Conservation (phyloP, 768 basidiomycete species). For the Neoboletus brunneissimus region DNA sequence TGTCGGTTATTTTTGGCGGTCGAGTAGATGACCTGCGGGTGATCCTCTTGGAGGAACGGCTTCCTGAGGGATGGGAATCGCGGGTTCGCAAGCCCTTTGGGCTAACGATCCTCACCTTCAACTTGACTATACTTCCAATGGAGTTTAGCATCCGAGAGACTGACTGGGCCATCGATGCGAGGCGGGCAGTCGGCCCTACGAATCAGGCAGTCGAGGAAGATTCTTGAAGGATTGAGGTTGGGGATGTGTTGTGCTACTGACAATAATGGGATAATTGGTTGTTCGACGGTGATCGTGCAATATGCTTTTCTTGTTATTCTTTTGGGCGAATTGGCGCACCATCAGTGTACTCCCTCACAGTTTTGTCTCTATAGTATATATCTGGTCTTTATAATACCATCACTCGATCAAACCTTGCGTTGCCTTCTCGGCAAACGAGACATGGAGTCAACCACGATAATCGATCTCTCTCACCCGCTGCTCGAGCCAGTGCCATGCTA, state of each 20-base stretch:
- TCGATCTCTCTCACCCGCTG: constrained; percentile 30
- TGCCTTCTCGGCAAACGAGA: background rate
- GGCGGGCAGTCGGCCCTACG: background rate
- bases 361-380: no score
- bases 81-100: constrained; percentile 52
- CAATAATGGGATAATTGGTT: background rate
- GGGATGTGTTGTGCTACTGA: background rate
- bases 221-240: background rate
- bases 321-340: background rate
- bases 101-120: constrained; percentile 57
- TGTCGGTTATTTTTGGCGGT: constrained; percentile 66
- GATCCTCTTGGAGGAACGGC: constrained; percentile 64
- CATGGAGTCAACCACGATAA: constrained; percentile 18
- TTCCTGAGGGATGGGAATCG: constrained; percentile 72
- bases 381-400: background rate
- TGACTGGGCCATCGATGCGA: constrained; percentile 10
- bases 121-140: constrained; percentile 26
- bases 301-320: background rate
- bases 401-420: background rate
- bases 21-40: constrained; percentile 50
- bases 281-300: background rate
- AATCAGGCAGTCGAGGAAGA: background rate
- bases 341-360: background rate
- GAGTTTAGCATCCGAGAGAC: constrained; percentile 17
- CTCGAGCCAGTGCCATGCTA: constrained; percentile 24